Conservation (phyloP, 2,329 filamentous ascomycete species). For the Diaporthe australafricana region DNA sequence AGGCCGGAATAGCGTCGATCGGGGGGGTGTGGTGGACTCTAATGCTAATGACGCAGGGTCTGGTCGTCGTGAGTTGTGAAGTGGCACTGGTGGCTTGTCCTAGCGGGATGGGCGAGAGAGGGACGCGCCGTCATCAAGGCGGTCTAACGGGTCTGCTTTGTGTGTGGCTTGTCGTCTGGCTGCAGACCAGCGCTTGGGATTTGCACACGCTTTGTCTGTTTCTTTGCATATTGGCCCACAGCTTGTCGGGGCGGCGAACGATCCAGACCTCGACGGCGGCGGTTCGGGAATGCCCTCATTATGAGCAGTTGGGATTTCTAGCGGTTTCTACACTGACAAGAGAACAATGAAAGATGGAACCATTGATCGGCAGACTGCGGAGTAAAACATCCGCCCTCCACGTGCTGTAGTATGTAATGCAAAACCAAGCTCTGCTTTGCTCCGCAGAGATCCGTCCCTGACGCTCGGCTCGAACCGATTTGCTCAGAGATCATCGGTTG, state of each 20-base stretch:
- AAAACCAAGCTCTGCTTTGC: neutral
- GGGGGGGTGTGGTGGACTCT: too few relatives aligned
- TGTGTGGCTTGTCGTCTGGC: neutral
- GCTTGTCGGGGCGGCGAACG: neutral
- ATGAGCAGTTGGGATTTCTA: neutral
- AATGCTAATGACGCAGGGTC: constrained; percentile 25
- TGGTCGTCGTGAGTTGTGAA: neutral
- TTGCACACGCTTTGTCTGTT: neutral
- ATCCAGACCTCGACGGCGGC: constrained; percentile 7
- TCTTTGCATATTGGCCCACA: too few relatives aligned
- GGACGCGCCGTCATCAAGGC: constrained; percentile 4
- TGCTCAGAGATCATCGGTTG: neutral
- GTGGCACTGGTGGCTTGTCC: neutral
- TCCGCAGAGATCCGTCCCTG: neutral
- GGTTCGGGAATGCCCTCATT: neutral
- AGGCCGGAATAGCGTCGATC: constrained; percentile 7
- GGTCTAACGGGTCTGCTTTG: neutral
- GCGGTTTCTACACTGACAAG: neutral
- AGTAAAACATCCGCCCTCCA: constrained; percentile 2
- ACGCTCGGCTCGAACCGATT: constrained; percentile 12
- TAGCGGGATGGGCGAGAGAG: neutral
- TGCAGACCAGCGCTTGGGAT: neutral
- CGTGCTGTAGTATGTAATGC: constrained; percentile 1
- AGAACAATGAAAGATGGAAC: neutral
- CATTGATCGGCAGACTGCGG: neutral